A percentile compares a stretch with the other conserved stretches of the same genome.
Evolutionary conservation across 1,284 basidiomycete genomes (phyloP).

Genomic region (Trichosporon sp.): DNA sequence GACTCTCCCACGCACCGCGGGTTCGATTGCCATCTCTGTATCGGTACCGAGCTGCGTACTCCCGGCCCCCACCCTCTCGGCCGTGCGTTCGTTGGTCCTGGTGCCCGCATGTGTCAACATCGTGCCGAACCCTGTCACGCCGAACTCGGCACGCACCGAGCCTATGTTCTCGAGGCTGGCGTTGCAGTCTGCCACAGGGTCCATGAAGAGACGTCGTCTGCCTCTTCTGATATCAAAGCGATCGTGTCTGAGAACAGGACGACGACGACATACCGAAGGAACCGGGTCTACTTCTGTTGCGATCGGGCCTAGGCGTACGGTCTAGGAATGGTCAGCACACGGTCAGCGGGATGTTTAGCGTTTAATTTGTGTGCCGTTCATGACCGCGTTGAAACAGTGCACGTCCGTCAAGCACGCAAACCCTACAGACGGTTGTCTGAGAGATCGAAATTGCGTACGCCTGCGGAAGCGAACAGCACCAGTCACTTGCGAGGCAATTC

Average conservation of each 20-base stretch:
- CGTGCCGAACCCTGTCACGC: neutral
- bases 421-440: neutral
- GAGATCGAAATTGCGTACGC: constrained; percentile 2
- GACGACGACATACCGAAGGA: neutral
- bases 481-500: neutral
- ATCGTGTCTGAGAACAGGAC: neutral
- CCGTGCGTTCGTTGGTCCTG: neutral
- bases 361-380: neutral
- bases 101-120: too few species aligned
- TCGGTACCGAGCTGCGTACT: neutral
- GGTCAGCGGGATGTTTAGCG: neutral
- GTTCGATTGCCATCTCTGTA: too few species aligned
- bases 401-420: neutral
- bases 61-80: neutral
- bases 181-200: neutral
- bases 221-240: neutral
- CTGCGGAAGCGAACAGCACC: neutral
- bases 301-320: neutral
- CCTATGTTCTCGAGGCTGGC: neutral
- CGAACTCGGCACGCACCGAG: neutral
- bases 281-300: neutral
- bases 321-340: neutral
- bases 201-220: neutral
- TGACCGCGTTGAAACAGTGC: neutral
- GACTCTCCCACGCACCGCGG: too few species aligned